Base-by-base conservation (phyloP, 257 asterid species). In the Apocynum venetum region DNA sequence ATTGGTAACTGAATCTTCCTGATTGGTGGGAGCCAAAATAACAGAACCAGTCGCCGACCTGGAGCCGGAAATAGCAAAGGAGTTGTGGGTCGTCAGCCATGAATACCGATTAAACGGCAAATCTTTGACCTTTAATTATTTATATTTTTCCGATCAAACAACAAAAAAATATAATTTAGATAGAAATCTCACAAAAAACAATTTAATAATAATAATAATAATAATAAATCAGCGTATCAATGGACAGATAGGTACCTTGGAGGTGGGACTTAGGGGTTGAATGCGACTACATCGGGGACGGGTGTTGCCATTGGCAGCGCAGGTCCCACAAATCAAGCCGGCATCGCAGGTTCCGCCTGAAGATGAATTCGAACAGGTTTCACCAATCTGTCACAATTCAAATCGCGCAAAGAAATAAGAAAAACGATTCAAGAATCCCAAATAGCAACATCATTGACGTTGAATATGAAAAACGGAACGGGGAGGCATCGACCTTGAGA, bases 71-170 rank as follows among this genome's bases (percentile, higher is more conserved):
- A 88, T 79, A 61, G 97, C 96, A 77, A 75, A 91, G 25, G 97
- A 90, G 76, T 92, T 92, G 83, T 92, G 97, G 48, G 97, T 91
- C 53, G 97, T 92, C 81, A 92, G 79, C 97, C 96, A 92, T 71
- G 97, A 85, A 83, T 91, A 91, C 80, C 80, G 87, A 47, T 92
- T 90, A 71, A 84, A 92, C 19, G 97, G 89, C 87, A 91, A 79
- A 49, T 86, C 73, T 40, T 75, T 80, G 77, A 80, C 83, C 83
- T 80, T 36, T 19, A 25, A 25, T 25, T 25, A 25, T 40, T 35
- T 12, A 14, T 43, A 8, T 9, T 41, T 52, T 40, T 25, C 12
- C n/a, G 1, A 8, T 10, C 4, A 12, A 65, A 40, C 36, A 76
- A 20, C 1, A 14, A 44, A 12, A 79, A 53, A 10, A 7, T 4